phyloP scores from a whole-genome alignment of 257 asterid genomes.

The Oldenlandia corymbosa region DNA sequence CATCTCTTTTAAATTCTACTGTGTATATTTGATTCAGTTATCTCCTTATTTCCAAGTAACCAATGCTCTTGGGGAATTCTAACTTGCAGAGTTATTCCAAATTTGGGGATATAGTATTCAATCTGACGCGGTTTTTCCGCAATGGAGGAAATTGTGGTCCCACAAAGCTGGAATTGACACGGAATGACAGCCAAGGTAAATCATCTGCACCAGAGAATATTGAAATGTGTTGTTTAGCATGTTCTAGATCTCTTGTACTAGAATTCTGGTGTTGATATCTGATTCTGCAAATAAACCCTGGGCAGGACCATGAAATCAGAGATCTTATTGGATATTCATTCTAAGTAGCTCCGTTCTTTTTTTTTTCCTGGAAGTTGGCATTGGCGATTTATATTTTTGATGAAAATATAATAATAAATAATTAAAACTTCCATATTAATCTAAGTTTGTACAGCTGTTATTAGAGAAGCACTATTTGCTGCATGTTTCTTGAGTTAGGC shows the following conservation, averaged over 20 bases:
- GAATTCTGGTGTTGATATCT: background rate
- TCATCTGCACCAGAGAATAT: background rate
- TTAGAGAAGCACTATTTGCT: background rate
- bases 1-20: slow-evolving; percentile 1
- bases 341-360: background rate
- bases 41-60: slow-evolving; percentile 7
- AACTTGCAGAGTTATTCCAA: slow-evolving; percentile 71
- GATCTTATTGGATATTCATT: background rate
- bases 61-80: slow-evolving; percentile 4
- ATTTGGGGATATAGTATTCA: slow-evolving; percentile 85
- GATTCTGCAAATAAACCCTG: background rate
- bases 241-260: background rate
- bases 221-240: background rate
- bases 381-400: background rate
- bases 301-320: background rate
- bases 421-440: background rate
- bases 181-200: slow-evolving; percentile 42
- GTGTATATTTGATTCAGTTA: background rate
- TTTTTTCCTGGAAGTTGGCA: too few relatives aligned
- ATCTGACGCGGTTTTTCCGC: slow-evolving; percentile 82
- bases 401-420: background rate
- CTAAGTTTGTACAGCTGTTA: background rate
- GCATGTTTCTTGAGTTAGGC: background rate
- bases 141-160: slow-evolving; percentile 51
- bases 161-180: slow-evolving; percentile 49